These are phyloP conservation scores for Plectosphaerella sp. DNA, from an alignment of 2,329 filamentous ascomycete genomes.

Conservation along the genomic window DNA sequence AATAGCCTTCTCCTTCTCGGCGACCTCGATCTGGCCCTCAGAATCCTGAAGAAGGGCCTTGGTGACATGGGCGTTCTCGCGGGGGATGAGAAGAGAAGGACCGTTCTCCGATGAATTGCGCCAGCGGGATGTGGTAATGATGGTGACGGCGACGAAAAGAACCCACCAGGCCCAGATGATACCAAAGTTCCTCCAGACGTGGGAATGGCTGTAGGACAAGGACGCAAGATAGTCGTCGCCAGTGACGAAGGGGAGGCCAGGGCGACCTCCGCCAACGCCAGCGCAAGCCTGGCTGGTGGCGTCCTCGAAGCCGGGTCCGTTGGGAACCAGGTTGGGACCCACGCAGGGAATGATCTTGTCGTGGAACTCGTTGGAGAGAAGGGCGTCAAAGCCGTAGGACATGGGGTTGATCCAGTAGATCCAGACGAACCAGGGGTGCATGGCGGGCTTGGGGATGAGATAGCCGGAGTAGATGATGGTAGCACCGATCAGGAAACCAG, in stretches of 20 bases:
- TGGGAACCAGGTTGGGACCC: conserved; percentile 44
- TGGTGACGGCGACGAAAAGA: conserved; percentile 53
- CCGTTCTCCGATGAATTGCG: conserved; percentile 45
- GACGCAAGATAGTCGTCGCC: conserved; percentile 56
- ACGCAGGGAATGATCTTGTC: conserved; percentile 47
- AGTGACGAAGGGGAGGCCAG: conserved; percentile 42
- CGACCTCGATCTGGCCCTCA: conserved; percentile 32
- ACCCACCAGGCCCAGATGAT: conserved; percentile 61
- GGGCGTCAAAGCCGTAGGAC: conserved; percentile 63
- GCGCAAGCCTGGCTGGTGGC: conserved; percentile 43
- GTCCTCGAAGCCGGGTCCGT: conserved; percentile 41
- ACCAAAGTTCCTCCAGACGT: conserved; percentile 58
- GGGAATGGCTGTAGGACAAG: conserved; percentile 45
- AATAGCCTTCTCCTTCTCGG: conserved; percentile 2
- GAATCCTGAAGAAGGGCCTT: conserved; percentile 36
- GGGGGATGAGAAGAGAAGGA: conserved; percentile 55
- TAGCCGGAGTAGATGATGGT: conserved; percentile 61
- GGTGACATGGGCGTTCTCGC: conserved; percentile 46
- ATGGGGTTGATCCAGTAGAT: conserved; percentile 63
- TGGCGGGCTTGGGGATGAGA: conserved; percentile 55
- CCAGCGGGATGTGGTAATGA: conserved; percentile 55
- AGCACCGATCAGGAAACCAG: conserved; percentile 43
- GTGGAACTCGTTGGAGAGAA: conserved; percentile 70
- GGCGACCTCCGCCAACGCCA: conserved; percentile 50
- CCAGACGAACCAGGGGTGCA: conserved; percentile 62